Conservation (phyloP, 768 basidiomycete genomes). For the Trametes cingulata region DNA sequence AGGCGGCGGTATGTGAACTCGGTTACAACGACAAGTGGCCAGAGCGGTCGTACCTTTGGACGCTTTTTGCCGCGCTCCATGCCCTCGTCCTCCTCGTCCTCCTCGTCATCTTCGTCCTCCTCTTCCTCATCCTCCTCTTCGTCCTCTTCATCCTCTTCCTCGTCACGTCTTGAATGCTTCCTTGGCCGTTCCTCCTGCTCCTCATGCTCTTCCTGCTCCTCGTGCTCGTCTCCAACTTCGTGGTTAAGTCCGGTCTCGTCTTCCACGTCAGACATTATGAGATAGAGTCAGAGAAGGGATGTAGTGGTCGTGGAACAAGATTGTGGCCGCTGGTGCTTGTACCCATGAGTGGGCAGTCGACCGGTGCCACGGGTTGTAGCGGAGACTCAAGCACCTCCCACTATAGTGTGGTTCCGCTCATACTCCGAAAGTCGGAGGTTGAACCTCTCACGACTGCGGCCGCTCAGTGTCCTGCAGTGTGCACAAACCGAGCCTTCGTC, state of each 20-base stretch:
- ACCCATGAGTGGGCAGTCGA: background rate
- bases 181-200: conserved; percentile 41
- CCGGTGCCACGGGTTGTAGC: background rate
- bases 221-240: conserved; percentile 19
- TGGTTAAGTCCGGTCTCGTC: conserved; percentile 32
- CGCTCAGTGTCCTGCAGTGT: too few species aligned
- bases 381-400: background rate
- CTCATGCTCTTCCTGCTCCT: conserved; percentile 44
- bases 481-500: too few species aligned
- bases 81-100: conserved; percentile 46
- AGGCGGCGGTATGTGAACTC: conserved; percentile 4
- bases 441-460: too few species aligned
- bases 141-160: conserved; percentile 40
- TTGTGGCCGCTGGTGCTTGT: background rate
- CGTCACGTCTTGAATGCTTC: conserved; percentile 41
- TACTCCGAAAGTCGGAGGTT: background rate
- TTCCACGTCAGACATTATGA: conserved; percentile 26
- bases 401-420: background rate
- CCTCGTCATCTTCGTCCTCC: conserved; percentile 41
- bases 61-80: conserved; percentile 55
- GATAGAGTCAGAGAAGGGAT: background rate
- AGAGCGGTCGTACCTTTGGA: conserved; percentile 68
- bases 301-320: conserved; percentile 5
- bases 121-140: conserved; percentile 52
- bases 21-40: too few species aligned